Base-by-base conservation (phyloP, 208 protist genomes). In the Crithidia thermophila region DNA sequence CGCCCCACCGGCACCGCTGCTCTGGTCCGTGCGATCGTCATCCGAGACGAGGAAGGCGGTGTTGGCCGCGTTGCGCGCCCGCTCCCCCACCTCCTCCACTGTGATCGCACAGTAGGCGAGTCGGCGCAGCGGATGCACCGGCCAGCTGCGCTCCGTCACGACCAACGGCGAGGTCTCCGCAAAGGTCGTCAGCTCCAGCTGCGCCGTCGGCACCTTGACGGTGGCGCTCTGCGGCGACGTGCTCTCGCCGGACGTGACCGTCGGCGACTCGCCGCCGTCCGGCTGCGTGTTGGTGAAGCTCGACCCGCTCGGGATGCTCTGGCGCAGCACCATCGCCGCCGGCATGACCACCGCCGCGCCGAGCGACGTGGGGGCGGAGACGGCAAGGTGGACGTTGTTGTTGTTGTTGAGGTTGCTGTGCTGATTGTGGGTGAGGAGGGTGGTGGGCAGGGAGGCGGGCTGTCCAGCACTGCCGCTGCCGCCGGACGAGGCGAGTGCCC, bases 151-250 rank as follows among this genome's bases (percentile, higher is more conserved):
- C 33, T 45, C 61, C 61, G 36, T 28, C 51, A 25, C 21, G 10
- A 39, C 52, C 47, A 63, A 46, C 53, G 47, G 55, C n/a, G 52
- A 39, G 13, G 36, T 63, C 37, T 75, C 69, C 2, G 59, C 42
- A 13, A 62, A 63, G 5, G 59, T 64, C 20, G 60, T 43, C 34
- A 68, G 43, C 69, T 75, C 69, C 60, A 64, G 51, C 40, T 68
- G 61, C 27, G 37, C 55, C 31, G 53, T 52, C 37, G 59, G 40
- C 51, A 57, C 59, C 23, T 27, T 30, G 10, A 34, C 40, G 27
- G 34, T 9, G 4, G 18, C 31, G 55, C 23, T 49, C 18, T 23
- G 36, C 9, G 34, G n/a, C 8, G 31, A 27, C 5, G 53, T 4
- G 23, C 27, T 34, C 18, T 59, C 45, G 3, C 43, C 36, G 3